Conservation (phyloP, 1,139 yeast species). For the Hansenula lynferdii region DNA sequence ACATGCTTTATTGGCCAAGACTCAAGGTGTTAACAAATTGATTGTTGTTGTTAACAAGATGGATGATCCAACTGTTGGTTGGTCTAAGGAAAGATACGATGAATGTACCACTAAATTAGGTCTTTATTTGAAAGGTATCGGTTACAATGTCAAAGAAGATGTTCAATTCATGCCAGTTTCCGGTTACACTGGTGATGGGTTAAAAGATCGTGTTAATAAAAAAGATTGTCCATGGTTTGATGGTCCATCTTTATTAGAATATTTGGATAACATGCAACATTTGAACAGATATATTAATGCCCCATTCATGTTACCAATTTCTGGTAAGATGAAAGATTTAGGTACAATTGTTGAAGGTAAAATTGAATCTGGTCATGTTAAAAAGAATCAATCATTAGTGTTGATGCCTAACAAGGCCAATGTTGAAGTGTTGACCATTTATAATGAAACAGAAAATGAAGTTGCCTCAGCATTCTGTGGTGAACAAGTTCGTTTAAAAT, state of each 20-base stretch:
- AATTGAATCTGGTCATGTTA: constrained; percentile 91
- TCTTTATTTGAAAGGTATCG: constrained; percentile 33
- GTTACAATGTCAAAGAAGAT: constrained; percentile 19
- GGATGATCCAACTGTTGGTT: constrained; percentile 91
- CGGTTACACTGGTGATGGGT: constrained; percentile 36
- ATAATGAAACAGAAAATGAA: constrained; percentile 94
- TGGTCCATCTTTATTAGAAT: constrained; percentile 91
- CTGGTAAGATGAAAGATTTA: constrained; percentile 92
- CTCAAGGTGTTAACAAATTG: constrained; percentile 86
- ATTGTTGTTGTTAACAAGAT: constrained; percentile 91
- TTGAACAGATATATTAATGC: constrained; percentile 85
- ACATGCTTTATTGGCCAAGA: constrained; percentile 87
- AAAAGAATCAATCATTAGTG: constrained; percentile 68
- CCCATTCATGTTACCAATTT: constrained; percentile 95
- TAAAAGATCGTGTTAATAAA: constrained; percentile 75
- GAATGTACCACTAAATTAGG: constrained; percentile 68
- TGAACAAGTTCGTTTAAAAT: constrained; percentile 91
- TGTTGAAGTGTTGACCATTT: constrained; percentile 83
- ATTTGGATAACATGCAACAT: constrained; percentile 75
- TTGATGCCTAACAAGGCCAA: constrained; percentile 88
- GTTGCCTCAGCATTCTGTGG: constrained; percentile 90
- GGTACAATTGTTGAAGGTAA: constrained; percentile 98
- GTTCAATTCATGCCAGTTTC: constrained; percentile 57
- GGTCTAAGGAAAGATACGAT: constrained; percentile 75
- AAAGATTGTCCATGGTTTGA: constrained; percentile 86